phyloP scores from a whole-genome alignment of 2,329 filamentous ascomycete genomes.

The Coniochaeta prunicola region DNA sequence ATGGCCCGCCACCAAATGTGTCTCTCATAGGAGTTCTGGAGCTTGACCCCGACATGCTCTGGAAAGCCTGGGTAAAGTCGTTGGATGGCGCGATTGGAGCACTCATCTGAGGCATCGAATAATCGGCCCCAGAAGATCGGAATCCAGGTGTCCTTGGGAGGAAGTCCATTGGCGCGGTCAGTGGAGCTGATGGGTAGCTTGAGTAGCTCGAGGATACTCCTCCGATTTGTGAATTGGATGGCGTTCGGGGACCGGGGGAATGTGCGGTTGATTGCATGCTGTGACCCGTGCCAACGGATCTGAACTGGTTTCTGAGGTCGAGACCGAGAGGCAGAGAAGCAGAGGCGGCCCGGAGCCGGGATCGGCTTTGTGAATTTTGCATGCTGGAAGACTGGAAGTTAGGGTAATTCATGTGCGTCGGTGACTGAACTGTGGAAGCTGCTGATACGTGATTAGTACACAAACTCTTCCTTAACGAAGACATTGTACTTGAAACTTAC shows the following conservation, averaged over 20 bases:
- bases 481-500: conserved; percentile 26
- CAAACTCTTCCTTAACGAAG: not conserved
- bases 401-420: conserved; percentile 43
- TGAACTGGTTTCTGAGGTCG: conserved; percentile 38
- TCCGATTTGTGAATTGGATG: conserved; percentile 32
- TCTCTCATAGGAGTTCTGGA: conserved; percentile 37
- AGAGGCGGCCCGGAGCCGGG: conserved; percentile 43
- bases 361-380: conserved; percentile 35
- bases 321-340: conserved; percentile 36
- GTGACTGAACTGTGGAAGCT: conserved; percentile 41
- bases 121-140: conserved; percentile 31
- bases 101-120: conserved; percentile 46
- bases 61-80: conserved; percentile 44
- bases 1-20: conserved; percentile 29
- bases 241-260: conserved; percentile 27
- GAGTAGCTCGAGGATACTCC: conserved; percentile 35
- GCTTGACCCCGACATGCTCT: conserved; percentile 28
- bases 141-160: conserved; percentile 34
- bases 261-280: conserved; percentile 18
- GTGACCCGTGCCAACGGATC: conserved; percentile 23
- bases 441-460: not conserved
- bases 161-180: conserved; percentile 47
- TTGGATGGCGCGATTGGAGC: conserved; percentile 45
- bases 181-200: conserved; percentile 45
- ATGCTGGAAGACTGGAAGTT: conserved; percentile 31